Percentiles rank a stretch among this genome's conserved stretches.
Evolutionary conservation across 495 filamentous ascomycete species (phyloP).

Genomic region (Diplogelasinospora grovesii): DNA sequence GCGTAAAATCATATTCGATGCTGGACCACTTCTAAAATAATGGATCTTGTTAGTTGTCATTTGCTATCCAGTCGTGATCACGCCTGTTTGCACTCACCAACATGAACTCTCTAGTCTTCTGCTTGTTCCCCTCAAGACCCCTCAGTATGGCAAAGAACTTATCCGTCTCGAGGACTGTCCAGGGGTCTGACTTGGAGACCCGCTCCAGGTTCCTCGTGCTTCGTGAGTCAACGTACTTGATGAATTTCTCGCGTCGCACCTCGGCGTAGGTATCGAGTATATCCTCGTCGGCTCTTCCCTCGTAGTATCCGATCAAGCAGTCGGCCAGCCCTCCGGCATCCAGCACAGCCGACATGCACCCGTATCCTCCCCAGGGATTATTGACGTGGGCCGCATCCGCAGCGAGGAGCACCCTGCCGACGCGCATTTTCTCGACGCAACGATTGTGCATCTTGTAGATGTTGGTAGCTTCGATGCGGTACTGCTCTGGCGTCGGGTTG

Average conservation of each 20-base stretch:
- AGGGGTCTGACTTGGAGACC: constrained; percentile 21
- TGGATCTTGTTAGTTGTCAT: background rate
- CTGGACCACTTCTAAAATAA: background rate
- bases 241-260: constrained; percentile 39
- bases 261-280: constrained; percentile 49
- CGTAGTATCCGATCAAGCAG: constrained; percentile 41
- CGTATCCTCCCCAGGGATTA: constrained; percentile 47
- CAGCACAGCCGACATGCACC: constrained; percentile 47
- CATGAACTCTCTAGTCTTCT: background rate
- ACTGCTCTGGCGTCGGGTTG: constrained; percentile 44
- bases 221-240: constrained; percentile 42
- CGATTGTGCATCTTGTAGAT: constrained; percentile 52
- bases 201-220: constrained; percentile 39
- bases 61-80: constrained; percentile 12
- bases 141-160: constrained; percentile 31
- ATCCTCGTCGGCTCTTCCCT: constrained; percentile 35
- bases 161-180: constrained; percentile 30
- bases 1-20: constrained; percentile 31
- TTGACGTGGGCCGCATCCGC: constrained; percentile 54
- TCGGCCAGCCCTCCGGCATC: constrained; percentile 48
- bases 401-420: constrained; percentile 43
- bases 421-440: constrained; percentile 42
- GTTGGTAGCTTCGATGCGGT: constrained; percentile 40
- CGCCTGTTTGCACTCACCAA: background rate
- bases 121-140: constrained; percentile 29